Conservation (phyloP, 805 yeast genomes). For the Candida verbasci region DNA sequence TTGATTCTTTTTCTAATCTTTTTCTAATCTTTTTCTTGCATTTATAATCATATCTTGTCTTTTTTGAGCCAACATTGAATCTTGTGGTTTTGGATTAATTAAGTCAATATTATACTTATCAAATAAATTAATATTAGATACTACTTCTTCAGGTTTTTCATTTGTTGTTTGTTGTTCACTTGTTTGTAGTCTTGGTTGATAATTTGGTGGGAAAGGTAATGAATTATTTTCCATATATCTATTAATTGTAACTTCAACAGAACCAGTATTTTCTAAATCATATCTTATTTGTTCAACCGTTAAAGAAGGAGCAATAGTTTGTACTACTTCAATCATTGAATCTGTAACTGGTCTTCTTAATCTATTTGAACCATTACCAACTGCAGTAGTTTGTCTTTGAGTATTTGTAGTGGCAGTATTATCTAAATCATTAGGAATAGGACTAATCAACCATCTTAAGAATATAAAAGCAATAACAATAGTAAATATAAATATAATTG, state of each 20-base stretch:
- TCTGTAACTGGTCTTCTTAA: constrained; percentile 48
- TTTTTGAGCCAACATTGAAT: constrained; percentile 19
- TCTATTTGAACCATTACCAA: constrained; percentile 1
- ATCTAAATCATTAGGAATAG: constrained; percentile 36
- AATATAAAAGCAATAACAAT: constrained; percentile 53
- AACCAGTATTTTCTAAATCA: constrained; percentile 73
- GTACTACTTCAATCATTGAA: constrained; percentile 83
- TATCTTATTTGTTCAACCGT: constrained; percentile 65
- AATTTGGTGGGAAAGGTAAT: constrained; percentile 54
- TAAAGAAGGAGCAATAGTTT: constrained; percentile 72
- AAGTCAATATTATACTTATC: constrained; percentile 42
- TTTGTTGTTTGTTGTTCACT: constrained; percentile 4
- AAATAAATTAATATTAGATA: constrained; percentile 18
- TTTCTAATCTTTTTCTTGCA: constrained; percentile 45
- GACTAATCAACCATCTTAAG: constrained; percentile 61
- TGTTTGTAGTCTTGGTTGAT: constrained; percentile 12
- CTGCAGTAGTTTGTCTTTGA: too few species aligned
- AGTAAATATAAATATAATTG: constrained; percentile 45
- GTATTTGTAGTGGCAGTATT: constrained; percentile 3
- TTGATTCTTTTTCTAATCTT: constrained; percentile 1
- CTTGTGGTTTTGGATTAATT: constrained; percentile 13
- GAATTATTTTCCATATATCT: constrained; percentile 57
- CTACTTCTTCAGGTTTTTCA: constrained; percentile 5
- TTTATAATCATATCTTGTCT: constrained; percentile 38
- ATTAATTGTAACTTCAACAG: constrained; percentile 77